Percentiles rank a stretch among this genome's conserved stretches.
Conservation (phyloP, 2,329 filamentous ascomycete genomes). For the Fusarium sp. region DNA sequence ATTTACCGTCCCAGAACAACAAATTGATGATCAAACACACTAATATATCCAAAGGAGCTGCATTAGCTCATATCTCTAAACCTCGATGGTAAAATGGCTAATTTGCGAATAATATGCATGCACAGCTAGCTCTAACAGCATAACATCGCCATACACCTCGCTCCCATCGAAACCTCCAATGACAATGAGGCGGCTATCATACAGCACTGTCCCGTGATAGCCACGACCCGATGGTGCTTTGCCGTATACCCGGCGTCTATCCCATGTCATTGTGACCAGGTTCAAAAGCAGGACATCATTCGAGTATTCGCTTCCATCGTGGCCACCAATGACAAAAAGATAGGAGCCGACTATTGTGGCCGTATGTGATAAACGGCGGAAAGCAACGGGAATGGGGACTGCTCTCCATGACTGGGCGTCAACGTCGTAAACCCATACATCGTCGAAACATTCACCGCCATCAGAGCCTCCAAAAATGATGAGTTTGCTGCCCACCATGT, state of each 20-base stretch:
- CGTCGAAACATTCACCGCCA: slow-evolving; percentile 76
- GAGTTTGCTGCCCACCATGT: slow-evolving; percentile 76
- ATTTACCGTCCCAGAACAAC: slow-evolving; percentile 15
- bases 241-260: slow-evolving; percentile 71
- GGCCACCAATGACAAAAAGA: slow-evolving; percentile 74
- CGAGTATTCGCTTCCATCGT: slow-evolving; percentile 75
- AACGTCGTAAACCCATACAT: slow-evolving; percentile 78
- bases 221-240: slow-evolving; percentile 69
- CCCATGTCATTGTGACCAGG: slow-evolving; percentile 79
- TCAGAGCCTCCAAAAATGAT: slow-evolving; percentile 77
- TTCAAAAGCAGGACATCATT: slow-evolving; percentile 75
- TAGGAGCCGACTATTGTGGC: slow-evolving; percentile 76
- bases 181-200: slow-evolving; percentile 71
- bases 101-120: slow-evolving; percentile 79
- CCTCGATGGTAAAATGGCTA: slow-evolving; percentile 75
- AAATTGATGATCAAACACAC: slow-evolving; percentile 23
- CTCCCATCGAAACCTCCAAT: slow-evolving; percentile 75
- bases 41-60: slow-evolving; percentile 7
- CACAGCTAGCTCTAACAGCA: slow-evolving; percentile 72
- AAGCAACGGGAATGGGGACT: slow-evolving; percentile 68
- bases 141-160: slow-evolving; percentile 74
- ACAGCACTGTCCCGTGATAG: slow-evolving; percentile 72
- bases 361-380: slow-evolving; percentile 72
- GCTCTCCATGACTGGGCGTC: slow-evolving; percentile 68
- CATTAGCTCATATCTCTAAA: slow-evolving; percentile 50